Percentiles rank a stretch among this genome's conserved stretches.
Evolutionary conservation across 257 asterid species (phyloP).

Genomic region (Ocimum tenuiflorum): DNA sequence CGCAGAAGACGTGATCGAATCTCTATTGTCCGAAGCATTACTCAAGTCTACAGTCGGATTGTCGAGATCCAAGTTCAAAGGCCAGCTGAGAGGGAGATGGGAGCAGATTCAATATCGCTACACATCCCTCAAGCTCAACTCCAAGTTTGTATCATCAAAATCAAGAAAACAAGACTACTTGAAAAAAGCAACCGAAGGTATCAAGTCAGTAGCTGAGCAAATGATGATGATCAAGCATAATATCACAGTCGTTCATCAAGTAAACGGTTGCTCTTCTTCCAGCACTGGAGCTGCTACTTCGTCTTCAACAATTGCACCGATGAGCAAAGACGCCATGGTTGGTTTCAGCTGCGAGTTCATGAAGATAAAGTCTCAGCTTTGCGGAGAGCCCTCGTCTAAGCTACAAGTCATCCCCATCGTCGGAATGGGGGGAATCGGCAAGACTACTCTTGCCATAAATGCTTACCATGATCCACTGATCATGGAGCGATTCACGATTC

Average conservation of each 20-base stretch:
- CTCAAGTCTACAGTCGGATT: background rate
- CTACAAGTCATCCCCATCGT: background rate
- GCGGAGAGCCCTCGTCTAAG: background rate
- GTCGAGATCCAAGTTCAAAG: background rate
- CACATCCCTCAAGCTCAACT: background rate
- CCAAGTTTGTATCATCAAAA: background rate
- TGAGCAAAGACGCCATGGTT: background rate
- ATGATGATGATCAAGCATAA: background rate
- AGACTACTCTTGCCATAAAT: background rate
- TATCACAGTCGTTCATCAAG: background rate
- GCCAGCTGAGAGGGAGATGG: background rate
- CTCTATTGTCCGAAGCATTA: background rate
- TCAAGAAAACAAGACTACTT: background rate
- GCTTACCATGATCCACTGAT: background rate
- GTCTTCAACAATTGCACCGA: background rate
- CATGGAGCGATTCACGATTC: background rate
- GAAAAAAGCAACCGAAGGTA: background rate
- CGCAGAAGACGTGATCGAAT: background rate
- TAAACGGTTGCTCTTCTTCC: background rate
- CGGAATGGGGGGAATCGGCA: slow-evolving; percentile 4
- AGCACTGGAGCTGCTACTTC: background rate
- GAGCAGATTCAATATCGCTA: slow-evolving; percentile 2
- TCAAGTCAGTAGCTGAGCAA: background rate
- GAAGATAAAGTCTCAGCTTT: background rate
- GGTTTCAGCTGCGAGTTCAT: background rate